These are phyloP conservation scores for Pinus taeda DNA, from an alignment of 75 land plant species.

Conservation along the genomic window DNA sequence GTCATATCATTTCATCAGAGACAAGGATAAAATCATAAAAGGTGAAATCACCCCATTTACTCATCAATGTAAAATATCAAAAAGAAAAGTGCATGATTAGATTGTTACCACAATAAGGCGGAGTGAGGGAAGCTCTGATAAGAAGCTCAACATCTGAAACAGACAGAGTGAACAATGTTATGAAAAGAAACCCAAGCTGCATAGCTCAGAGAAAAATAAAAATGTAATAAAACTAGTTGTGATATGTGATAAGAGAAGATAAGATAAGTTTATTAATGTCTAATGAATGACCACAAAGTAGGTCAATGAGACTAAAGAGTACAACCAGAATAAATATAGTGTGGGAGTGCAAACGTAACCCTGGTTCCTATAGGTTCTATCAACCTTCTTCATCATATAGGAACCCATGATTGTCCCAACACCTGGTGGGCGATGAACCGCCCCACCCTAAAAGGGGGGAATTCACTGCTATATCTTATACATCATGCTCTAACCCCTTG, in stretches of 20 bases:
- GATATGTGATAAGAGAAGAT: not conserved
- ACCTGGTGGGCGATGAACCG: no score
- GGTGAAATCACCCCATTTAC: not conserved
- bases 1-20: not conserved
- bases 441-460: no score
- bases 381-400: no score
- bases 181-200: conserved; percentile 6
- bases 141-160: conserved; percentile 76
- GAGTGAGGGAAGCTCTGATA: conserved; percentile 71
- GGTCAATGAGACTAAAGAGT: no score
- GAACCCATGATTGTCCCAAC: no score
- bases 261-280: no score
- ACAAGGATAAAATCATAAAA: not conserved
- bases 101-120: conserved; percentile 88
- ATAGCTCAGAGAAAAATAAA: not conserved
- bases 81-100: conserved; percentile 6
- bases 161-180: conserved; percentile 7
- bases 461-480: no score
- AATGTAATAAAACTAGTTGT: not conserved
- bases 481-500: no score
- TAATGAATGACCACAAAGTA: no score
- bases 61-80: not conserved
- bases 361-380: no score
- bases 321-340: no score
- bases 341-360: no score